Evolutionary conservation across 2,329 filamentous ascomycete species (phyloP).

Genomic region (Sporothrix pseudoabietina): DNA sequence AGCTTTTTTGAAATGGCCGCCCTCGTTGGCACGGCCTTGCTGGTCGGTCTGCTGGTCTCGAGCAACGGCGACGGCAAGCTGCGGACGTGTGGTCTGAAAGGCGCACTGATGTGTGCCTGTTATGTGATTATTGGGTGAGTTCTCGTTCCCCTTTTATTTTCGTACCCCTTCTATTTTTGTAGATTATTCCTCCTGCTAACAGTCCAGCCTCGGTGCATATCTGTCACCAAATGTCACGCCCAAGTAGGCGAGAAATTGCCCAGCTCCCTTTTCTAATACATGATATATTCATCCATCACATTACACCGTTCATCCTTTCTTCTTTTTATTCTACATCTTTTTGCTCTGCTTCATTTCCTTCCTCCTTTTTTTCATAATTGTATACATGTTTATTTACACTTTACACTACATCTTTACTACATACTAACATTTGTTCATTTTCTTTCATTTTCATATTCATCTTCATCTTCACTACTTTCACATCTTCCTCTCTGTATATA

Average conservation of each 20-base stretch:
- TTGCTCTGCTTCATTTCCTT: not conserved
- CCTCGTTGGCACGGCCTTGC: slow-evolving; percentile 78
- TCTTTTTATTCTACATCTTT: not conserved
- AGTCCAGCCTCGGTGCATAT: slow-evolving; percentile 13
- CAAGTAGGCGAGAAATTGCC: not conserved
- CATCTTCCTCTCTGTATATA: slow-evolving; percentile 3
- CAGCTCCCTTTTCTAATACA: not conserved
- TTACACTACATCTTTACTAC: not conserved
- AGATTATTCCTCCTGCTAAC: not conserved
- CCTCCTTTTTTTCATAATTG: not conserved
- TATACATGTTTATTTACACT: not conserved
- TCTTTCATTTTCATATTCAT: not conserved
- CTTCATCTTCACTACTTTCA: not conserved
- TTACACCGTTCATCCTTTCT: not conserved
- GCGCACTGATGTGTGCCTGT: slow-evolving; percentile 66
- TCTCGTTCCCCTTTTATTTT: not conserved
- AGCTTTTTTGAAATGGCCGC: slow-evolving; percentile 85
- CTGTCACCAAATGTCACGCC: slow-evolving; percentile 11
- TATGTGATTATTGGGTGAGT: slow-evolving; percentile 63
- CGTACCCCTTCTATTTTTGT: not conserved
- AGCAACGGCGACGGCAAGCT: slow-evolving; percentile 55
- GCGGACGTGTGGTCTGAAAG: slow-evolving; percentile 83
- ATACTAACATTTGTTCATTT: not conserved
- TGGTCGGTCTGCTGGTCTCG: slow-evolving; percentile 82
- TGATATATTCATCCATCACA: not conserved